Evolutionary conservation across 192 early-diverging fungal genomes (phyloP).

Genomic region (Dissophora globulifera): DNA sequence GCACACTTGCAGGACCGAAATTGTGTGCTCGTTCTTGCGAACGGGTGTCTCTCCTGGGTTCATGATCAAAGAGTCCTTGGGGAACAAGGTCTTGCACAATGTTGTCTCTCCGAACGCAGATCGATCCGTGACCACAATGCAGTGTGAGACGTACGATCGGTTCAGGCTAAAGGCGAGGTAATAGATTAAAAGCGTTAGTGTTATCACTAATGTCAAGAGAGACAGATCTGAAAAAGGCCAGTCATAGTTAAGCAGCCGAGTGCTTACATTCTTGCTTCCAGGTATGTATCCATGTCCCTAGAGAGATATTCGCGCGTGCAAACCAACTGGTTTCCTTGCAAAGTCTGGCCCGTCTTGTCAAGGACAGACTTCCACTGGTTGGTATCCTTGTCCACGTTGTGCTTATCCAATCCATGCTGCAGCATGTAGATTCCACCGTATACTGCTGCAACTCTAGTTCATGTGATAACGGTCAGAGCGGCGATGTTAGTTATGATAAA

Average conservation of each 20-base stretch:
- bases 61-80: slow-evolving; percentile 49
- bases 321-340: slow-evolving; percentile 60
- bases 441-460: slow-evolving; percentile 83
- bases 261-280: slow-evolving; percentile 39
- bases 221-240: neutral
- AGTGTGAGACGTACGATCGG: slow-evolving; percentile 35
- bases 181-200: neutral
- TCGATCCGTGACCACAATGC: slow-evolving; percentile 52
- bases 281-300: slow-evolving; percentile 38
- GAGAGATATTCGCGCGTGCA: slow-evolving; percentile 66
- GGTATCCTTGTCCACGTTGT: slow-evolving; percentile 52
- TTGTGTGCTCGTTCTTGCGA: slow-evolving; percentile 50
- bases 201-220: neutral
- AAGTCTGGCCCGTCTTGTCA: slow-evolving; percentile 51
- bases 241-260: too few species aligned
- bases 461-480: neutral
- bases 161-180: slow-evolving; percentile 19
- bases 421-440: slow-evolving; percentile 92
- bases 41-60: slow-evolving; percentile 51
- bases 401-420: slow-evolving; percentile 57
- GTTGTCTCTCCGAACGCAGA: slow-evolving; percentile 49
- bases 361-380: slow-evolving; percentile 57
- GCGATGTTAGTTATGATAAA: neutral
- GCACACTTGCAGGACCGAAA: slow-evolving; percentile 55
- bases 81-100: slow-evolving; percentile 60